phyloP scores from a whole-genome alignment of 306 rosid species.

The Astragalus glycyphyllos region DNA sequence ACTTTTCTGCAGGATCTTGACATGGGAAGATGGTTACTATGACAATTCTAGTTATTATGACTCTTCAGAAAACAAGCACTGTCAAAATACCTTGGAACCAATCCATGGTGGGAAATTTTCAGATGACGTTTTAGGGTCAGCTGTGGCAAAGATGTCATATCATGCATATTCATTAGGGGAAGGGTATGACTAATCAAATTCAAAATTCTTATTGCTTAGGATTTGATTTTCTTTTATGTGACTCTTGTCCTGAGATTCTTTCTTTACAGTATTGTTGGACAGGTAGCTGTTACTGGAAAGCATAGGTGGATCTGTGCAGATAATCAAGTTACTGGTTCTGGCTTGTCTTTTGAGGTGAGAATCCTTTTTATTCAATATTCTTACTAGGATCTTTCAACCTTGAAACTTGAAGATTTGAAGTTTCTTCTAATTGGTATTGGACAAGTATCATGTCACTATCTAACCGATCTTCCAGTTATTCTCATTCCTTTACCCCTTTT shows the following conservation, averaged over 20 bases:
- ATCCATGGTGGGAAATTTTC: conserved; percentile 59
- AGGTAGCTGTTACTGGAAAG: conserved; percentile 89
- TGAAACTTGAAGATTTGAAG: conserved; percentile 25
- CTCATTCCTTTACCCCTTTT: conserved; percentile 36
- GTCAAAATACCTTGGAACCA: conserved; percentile 59
- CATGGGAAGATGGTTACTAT: conserved; percentile 94
- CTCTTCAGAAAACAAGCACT: conserved; percentile 51
- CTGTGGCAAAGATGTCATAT: conserved; percentile 90
- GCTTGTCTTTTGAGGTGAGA: conserved; percentile 74
- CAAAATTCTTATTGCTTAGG: background rate
- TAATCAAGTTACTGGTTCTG: conserved; percentile 54
- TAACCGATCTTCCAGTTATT: conserved; percentile 23
- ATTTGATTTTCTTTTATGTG: conserved; percentile 32
- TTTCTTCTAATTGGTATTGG: background rate
- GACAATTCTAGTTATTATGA: conserved; percentile 62
- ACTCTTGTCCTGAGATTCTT: conserved; percentile 30
- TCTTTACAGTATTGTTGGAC: conserved; percentile 80
- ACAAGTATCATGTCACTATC: conserved; percentile 15
- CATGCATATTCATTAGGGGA: conserved; percentile 89
- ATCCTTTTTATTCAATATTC: conserved; percentile 38
- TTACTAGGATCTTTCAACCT: conserved; percentile 28
- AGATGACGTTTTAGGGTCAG: conserved; percentile 75
- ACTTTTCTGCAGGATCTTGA: conserved; percentile 76
- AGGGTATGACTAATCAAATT: conserved; percentile 71
- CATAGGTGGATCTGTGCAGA: conserved; percentile 92